These are phyloP conservation scores for Epichloe elymi DNA, from an alignment of 2,329 filamentous ascomycete species.

Conservation along the genomic window DNA sequence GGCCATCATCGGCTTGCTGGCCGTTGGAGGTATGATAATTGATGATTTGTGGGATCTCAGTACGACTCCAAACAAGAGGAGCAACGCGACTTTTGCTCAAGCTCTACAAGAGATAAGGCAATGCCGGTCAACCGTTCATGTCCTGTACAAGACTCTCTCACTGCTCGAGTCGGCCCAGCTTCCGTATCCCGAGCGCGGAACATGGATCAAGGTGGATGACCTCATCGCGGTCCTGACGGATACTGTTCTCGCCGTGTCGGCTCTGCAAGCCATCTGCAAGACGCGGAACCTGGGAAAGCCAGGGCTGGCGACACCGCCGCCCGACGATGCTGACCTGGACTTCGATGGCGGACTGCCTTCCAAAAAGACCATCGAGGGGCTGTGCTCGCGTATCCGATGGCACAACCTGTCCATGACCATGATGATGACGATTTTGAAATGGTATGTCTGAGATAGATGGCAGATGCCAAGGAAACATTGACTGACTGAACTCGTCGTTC, in stretches of 20 bases:
- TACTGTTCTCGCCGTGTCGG: conserved; percentile 22
- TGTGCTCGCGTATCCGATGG: conserved; percentile 23
- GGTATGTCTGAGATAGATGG: conserved; percentile 13
- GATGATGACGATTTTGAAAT: conserved; percentile 27
- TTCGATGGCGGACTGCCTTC: conserved; percentile 4
- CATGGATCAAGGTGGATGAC: conserved; percentile 23
- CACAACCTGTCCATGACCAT: conserved; percentile 26
- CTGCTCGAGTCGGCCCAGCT: conserved; percentile 20
- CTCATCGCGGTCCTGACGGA: conserved; percentile 24
- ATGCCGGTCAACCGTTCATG: conserved; percentile 23
- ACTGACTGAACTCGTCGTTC: too few relatives aligned
- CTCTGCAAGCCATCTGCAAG: conserved; percentile 18
- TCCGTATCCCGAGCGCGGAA: conserved; percentile 21
- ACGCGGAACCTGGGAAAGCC: conserved; percentile 4
- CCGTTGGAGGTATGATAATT: conserved; percentile 21
- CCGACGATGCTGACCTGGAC: background rate
- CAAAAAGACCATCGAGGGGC: conserved; percentile 15
- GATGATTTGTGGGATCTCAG: conserved; percentile 23
- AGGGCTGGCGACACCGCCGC: conserved; percentile 2
- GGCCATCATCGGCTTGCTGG: conserved; percentile 24
- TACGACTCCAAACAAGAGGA: conserved; percentile 13
- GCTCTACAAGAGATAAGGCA: conserved; percentile 24
- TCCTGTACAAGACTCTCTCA: conserved; percentile 22
- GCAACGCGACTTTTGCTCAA: conserved; percentile 16
- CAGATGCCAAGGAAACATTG: background rate